Percentiles rank a stretch among this genome's conserved stretches.
phyloP scores from a whole-genome alignment of 164 flowering plant genomes.

The Magnolia kwangsiensis region DNA sequence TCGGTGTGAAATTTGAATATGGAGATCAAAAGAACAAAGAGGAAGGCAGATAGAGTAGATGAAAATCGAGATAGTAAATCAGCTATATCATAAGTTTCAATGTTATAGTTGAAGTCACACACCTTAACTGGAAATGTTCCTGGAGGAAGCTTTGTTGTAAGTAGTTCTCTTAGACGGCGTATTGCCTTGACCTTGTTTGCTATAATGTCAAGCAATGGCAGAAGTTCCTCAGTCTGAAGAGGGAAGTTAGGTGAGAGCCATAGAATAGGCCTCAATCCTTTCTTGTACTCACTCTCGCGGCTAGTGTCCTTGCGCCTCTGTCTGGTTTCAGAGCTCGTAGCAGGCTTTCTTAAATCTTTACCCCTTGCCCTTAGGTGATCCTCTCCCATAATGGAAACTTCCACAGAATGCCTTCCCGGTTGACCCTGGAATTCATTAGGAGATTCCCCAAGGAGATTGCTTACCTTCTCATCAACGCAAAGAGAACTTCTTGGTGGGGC shows the following conservation, averaged over 20 bases:
- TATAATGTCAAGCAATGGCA: conserved; percentile 93
- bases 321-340: conserved; percentile 38
- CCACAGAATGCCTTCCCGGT: conserved; percentile 79
- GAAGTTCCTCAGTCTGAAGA: conserved; percentile 78
- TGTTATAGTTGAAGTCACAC: conserved; percentile 5
- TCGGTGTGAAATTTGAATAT: background rate
- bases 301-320: conserved; percentile 53
- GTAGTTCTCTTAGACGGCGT: conserved; percentile 86
- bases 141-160: conserved; percentile 90
- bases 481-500: conserved; percentile 77
- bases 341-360: conserved; percentile 31
- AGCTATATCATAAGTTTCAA: background rate
- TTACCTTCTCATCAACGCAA: conserved; percentile 73
- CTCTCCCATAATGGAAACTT: conserved; percentile 48
- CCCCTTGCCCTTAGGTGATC: conserved; percentile 56
- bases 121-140: conserved; percentile 99
- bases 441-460: conserved; percentile 72
- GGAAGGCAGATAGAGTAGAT: background rate
- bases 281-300: conserved; percentile 89
- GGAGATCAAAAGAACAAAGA: background rate
- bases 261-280: conserved; percentile 90
- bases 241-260: conserved; percentile 96
- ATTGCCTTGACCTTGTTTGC: conserved; percentile 99
- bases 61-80: background rate
- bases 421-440: conserved; percentile 46